Conservation (phyloP, 2,329 filamentous ascomycete species). For the Coleophoma crateriformis region DNA sequence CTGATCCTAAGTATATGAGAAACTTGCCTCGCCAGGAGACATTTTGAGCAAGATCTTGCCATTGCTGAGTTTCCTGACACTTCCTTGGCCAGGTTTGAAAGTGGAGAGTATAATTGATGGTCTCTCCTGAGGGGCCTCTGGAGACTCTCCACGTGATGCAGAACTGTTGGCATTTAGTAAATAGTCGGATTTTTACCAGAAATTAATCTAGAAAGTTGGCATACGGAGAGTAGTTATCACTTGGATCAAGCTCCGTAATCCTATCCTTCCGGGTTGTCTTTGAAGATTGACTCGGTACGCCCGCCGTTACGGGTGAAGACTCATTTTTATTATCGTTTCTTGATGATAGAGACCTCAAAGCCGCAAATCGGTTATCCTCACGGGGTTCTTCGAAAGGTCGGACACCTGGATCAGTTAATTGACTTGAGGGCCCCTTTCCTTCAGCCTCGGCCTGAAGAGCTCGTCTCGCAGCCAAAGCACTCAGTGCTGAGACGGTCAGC, state of each 20-base stretch:
- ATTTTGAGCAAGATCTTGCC: slow-evolving; percentile 38
- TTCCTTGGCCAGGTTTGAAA: slow-evolving; percentile 39
- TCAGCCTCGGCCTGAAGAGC: slow-evolving; percentile 3
- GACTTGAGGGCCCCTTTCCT: neutral
- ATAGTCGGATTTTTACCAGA: slow-evolving; percentile 10
- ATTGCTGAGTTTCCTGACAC: slow-evolving; percentile 31
- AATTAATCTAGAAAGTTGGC: slow-evolving; percentile 14
- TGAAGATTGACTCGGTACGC: too few relatives aligned
- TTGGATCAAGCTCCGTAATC: too few relatives aligned
- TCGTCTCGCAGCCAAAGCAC: slow-evolving; percentile 24
- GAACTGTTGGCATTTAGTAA: slow-evolving; percentile 7
- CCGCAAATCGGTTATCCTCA: too few relatives aligned
- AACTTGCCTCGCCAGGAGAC: slow-evolving; percentile 42
- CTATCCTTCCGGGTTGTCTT: too few relatives aligned
- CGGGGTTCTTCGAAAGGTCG: too few relatives aligned
- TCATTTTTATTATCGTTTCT: too few relatives aligned
- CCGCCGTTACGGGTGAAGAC: too few relatives aligned
- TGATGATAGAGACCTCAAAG: too few relatives aligned
- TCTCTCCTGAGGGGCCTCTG: slow-evolving; percentile 11
- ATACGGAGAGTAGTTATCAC: neutral
- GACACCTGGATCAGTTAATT: too few relatives aligned
- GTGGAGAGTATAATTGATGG: slow-evolving; percentile 36
- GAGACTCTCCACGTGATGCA: slow-evolving; percentile 16
- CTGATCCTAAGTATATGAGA: neutral
- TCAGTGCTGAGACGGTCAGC: slow-evolving; percentile 15